A percentile compares a stretch with the other conserved stretches of the same genome.
These are phyloP conservation scores for Cutaneotrichosporon sp. DNA, from an alignment of 1,284 basidiomycete species.

Conservation along the genomic window DNA sequence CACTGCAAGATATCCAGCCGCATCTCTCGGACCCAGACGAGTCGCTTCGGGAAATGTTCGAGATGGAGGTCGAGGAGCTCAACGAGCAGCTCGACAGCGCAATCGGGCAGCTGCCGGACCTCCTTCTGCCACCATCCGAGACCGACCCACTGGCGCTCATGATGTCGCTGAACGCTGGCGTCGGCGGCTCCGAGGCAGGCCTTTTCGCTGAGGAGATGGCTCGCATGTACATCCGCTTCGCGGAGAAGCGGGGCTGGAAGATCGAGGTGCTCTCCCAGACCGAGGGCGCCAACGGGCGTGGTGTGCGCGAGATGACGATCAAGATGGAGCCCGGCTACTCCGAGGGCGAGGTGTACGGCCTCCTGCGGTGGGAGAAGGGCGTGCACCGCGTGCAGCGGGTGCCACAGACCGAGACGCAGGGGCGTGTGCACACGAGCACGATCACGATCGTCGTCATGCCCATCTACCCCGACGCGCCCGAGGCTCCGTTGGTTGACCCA, in stretches of 20 bases:
- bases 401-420: slow-evolving; percentile 82
- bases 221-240: slow-evolving; percentile 79
- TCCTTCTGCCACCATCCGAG: slow-evolving; percentile 70
- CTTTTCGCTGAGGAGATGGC: slow-evolving; percentile 79
- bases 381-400: slow-evolving; percentile 96
- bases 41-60: slow-evolving; percentile 72
- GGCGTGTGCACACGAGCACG: slow-evolving; percentile 90
- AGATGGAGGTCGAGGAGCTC: slow-evolving; percentile 66
- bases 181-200: slow-evolving; percentile 86
- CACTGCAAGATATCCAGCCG: slow-evolving; percentile 63
- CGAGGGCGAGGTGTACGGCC: slow-evolving; percentile 73
- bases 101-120: slow-evolving; percentile 63
- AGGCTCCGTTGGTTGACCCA: slow-evolving; percentile 65
- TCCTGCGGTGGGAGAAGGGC: slow-evolving; percentile 85
- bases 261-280: slow-evolving; percentile 48
- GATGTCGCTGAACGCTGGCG: slow-evolving; percentile 88
- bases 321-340: slow-evolving; percentile 53
- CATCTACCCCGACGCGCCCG: slow-evolving; percentile 56
- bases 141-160: slow-evolving; percentile 72
- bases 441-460: slow-evolving; percentile 70
- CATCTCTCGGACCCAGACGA: slow-evolving; percentile 76
- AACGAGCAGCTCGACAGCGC: slow-evolving; percentile 58
- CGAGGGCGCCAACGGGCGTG: slow-evolving; percentile 62
- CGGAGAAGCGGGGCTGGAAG: slow-evolving; percentile 56
- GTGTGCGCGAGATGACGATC: slow-evolving; percentile 79